These are phyloP conservation scores for Amphichorda felina DNA, from an alignment of 2,329 filamentous ascomycete genomes.

Conservation along the genomic window DNA sequence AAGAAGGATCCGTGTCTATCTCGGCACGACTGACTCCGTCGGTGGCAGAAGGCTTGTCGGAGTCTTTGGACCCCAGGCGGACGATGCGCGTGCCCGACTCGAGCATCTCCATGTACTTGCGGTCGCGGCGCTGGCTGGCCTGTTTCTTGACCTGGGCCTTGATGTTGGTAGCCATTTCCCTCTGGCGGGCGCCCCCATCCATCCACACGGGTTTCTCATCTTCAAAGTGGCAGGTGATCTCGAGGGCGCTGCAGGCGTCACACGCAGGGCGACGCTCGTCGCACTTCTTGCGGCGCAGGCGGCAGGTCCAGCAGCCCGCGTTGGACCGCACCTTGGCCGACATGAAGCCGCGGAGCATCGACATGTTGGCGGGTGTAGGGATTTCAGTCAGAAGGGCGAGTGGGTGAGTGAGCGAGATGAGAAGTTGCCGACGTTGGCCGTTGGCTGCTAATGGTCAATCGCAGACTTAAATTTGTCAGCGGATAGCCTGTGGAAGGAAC, in stretches of 20 bases:
- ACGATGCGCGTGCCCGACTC: constrained; percentile 15
- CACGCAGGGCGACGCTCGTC: constrained; percentile 42
- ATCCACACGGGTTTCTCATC: constrained; percentile 45
- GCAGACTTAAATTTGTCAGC: too few species aligned
- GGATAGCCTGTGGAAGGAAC: too few species aligned
- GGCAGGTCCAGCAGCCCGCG: constrained; percentile 48
- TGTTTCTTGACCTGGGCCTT: constrained; percentile 46
- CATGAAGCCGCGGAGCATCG: constrained; percentile 9
- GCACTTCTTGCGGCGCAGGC: constrained; percentile 50
- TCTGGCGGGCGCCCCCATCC: constrained; percentile 37
- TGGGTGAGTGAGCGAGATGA: too few species aligned
- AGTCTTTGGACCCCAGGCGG: background rate
- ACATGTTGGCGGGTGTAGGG: too few species aligned
- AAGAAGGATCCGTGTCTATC: constrained; percentile 8
- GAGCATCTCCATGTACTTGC: constrained; percentile 32
- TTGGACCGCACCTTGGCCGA: constrained; percentile 23
- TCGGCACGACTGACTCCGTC: too few species aligned
- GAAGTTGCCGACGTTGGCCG: too few species aligned
- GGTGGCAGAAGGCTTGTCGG: too few species aligned
- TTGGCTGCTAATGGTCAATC: too few species aligned
- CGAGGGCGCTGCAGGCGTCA: constrained; percentile 34
- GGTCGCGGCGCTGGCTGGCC: constrained; percentile 35
- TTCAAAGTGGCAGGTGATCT: constrained; percentile 42
- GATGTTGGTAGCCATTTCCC: constrained; percentile 36
- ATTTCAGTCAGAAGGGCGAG: too few species aligned